phyloP scores from a whole-genome alignment of 1,284 basidiomycete species.

The Microbotryomycetes sp. region DNA sequence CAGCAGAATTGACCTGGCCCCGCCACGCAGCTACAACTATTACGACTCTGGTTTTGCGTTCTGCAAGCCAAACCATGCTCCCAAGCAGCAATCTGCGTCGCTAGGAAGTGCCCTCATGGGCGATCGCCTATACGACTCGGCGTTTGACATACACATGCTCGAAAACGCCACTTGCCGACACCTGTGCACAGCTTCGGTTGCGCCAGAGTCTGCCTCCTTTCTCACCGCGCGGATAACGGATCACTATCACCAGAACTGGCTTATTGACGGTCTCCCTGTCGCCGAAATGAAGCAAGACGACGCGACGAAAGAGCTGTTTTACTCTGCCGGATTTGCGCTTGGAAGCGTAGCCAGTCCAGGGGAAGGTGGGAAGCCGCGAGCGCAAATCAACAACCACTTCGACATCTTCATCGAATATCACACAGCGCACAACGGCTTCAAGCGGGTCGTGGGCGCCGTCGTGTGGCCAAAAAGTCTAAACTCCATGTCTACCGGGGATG shows the following conservation, averaged over 20 bases:
- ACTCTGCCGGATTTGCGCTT: constrained; percentile 46
- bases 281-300: constrained; percentile 81
- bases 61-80: constrained; percentile 67
- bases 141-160: constrained; percentile 77
- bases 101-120: constrained; percentile 92
- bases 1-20: too few relatives aligned
- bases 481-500: constrained; percentile 5
- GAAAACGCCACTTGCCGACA: constrained; percentile 64
- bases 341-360: constrained; percentile 44
- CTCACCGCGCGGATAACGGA: constrained; percentile 87
- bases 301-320: constrained; percentile 71
- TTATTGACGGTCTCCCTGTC: constrained; percentile 87
- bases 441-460: constrained; percentile 81
- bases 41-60: constrained; percentile 80
- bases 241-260: constrained; percentile 91
- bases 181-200: constrained; percentile 62
- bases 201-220: constrained; percentile 69
- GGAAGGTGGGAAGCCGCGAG: constrained; percentile 50
- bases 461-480: constrained; percentile 60
- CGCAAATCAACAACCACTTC: constrained; percentile 86
- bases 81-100: constrained; percentile 72
- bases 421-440: constrained; percentile 53
- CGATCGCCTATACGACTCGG: constrained; percentile 87
- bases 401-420: constrained; percentile 82
- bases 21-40: constrained; percentile 59